These are phyloP conservation scores for Phialophora macrospora DNA, from an alignment of 2,329 filamentous ascomycete genomes.

Conservation along the genomic window DNA sequence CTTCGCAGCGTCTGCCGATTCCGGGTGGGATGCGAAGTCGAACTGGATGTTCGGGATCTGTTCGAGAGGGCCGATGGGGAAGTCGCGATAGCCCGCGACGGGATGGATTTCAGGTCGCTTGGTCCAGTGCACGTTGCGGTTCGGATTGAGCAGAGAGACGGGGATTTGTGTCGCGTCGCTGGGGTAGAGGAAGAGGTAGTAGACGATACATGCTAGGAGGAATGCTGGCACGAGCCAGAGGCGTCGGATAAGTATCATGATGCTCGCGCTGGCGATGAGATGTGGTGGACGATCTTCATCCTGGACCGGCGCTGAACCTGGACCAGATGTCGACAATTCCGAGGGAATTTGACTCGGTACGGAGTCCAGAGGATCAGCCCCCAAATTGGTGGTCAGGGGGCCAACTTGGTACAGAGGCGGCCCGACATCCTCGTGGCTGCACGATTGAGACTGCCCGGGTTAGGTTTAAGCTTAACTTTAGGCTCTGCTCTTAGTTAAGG, in stretches of 20 bases:
- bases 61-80: conserved; percentile 32
- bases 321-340: not conserved
- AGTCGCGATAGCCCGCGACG: conserved; percentile 26
- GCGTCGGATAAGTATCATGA: conserved; percentile 36
- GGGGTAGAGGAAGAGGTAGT: conserved; percentile 34
- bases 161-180: conserved; percentile 12
- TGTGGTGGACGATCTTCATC: conserved; percentile 10
- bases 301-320: not conserved
- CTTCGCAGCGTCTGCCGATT: conserved; percentile 27
- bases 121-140: conserved; percentile 29
- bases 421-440: not conserved
- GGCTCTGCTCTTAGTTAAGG: not conserved
- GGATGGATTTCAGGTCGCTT: conserved; percentile 37
- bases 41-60: conserved; percentile 38
- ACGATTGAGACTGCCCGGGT: not conserved
- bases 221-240: conserved; percentile 37
- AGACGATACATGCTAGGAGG: conserved; percentile 32
- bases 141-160: conserved; percentile 7
- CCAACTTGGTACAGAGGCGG: not conserved
- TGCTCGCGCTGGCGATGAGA: not conserved
- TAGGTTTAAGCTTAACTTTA: not conserved
- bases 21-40: conserved; percentile 33
- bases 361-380: not conserved
- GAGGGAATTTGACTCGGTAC: not conserved
- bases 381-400: not conserved